Base-by-base conservation (phyloP, 2,329 filamentous ascomycete species). In the Trichocomaceae sp. region DNA sequence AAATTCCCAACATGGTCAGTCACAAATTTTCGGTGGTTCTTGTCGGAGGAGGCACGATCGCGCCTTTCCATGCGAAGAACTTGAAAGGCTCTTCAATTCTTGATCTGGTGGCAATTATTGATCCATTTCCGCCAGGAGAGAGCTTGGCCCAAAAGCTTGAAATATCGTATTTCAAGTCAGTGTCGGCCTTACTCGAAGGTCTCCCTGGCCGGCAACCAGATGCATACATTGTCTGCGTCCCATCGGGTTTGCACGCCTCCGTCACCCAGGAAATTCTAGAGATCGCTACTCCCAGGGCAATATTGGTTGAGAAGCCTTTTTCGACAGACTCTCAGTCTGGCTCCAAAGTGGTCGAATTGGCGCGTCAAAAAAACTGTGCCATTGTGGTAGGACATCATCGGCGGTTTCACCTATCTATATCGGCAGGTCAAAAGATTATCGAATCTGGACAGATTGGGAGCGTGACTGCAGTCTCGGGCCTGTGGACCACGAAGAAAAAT, bases 331-430 rank as follows among this genome's bases (percentile, higher is more conserved):
- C 47, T 5, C 7, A 9, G 7, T 49, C 47, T 15, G 47, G 47
- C 5, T 35, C 26, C 2, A 49, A 49, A 6, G 4, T 41, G n/a
- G n/a, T 41, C 8, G 39, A 41, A 20, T 20, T 41, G 39, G 33
- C 33, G 5, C 48, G 33, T 13, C 15, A 33, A 4, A 57, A 55
- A 9, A 33, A 26, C n/a, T 57, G 51, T 29, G 17, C 50, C 29
- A 52, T 59, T n/a, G 44, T 57, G 5, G 57, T 59, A 5, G 57
- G 57, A 13, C 57, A 59, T 39, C 57, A 59, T 29, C 57, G 57
- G 9, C 54, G 57, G 20, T 59, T 59, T 39, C 55, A 59, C 33
- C 42, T 55, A 15, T 55, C 55, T 5, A 20, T 55, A 6, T 39
- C 39, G 19, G 37, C 54, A 31, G 52, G 55, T 0, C 37, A 52